Base-by-base conservation (phyloP, 176 grass and related monocot species). In the Phoenix dactylifera region DNA sequence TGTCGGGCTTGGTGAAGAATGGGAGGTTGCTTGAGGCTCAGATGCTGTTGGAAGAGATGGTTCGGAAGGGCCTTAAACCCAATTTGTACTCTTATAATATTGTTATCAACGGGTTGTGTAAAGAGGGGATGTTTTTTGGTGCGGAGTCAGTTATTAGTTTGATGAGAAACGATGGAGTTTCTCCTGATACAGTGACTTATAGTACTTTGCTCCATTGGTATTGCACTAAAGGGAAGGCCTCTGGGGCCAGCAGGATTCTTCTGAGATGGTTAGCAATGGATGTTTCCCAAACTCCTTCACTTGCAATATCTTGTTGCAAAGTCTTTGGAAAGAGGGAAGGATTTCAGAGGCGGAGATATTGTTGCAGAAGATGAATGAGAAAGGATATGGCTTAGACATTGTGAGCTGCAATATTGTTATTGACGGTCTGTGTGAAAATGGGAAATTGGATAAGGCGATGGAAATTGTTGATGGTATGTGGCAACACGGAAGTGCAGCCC, bases 361-460 rank as follows among this genome's bases (percentile, higher is more conserved):
- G 60, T 72, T 96, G 29, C 75, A 88, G 58, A 87, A 80, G 73
- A 96, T 96, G 87, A 70, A 73, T 66, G 65, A 81, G 61, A 87
- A 85, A 61, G 83, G 80, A 57, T 85, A 64, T 53, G 74, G 65
- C 57, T 81, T 96, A 66, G 83, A 87, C 80, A 85, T 77, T 16
- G 55, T 83, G 18, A 87, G 80, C 67, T 96, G 92, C 79, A 96
- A 90, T 78, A 96, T 88, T 64, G 85, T 90, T 60, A 87, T 96
- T 62, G 75, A 88, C 50, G 87, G 92, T 51, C 73, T 96, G 70
- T 88, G 87, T 69, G 76, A 83, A 80, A 82, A 87, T 51, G 68
- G 73, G 53, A 84, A 76, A 76, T 72, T 90, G 80, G 84, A 91
- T 76, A 79, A 88, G 48, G 92, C 92, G 48, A 80, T 88, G 39